phyloP scores from a whole-genome alignment of 2,329 filamentous ascomycete genomes.

The Epichloe baconii region DNA sequence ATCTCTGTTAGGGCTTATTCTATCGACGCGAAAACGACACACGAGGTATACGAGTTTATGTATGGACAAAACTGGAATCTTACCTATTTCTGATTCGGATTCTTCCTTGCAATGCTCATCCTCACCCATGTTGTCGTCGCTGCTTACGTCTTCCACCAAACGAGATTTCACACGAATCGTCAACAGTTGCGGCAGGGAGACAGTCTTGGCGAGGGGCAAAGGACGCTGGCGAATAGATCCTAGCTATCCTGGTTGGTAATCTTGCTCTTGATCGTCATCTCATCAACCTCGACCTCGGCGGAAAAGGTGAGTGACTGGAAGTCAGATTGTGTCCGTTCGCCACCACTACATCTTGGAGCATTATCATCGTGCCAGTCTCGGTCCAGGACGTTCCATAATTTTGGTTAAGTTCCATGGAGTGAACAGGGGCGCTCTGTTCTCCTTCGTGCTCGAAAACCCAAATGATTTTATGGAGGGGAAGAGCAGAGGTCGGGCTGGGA shows the following conservation, averaged over 20 bases:
- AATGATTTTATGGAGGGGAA: neutral
- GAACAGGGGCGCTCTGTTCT: rapidly evolving
- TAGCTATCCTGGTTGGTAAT: neutral
- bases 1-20: too few species aligned
- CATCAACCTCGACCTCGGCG: neutral
- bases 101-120: neutral
- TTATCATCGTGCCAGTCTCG: too few species aligned
- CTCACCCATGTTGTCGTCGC: neutral
- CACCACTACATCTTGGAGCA: too few species aligned
- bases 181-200: neutral
- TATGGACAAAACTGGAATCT: too few species aligned
- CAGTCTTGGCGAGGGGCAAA: neutral
- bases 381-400: neutral
- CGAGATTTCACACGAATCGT: neutral
- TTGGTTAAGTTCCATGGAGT: neutral
- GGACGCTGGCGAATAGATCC: neutral
- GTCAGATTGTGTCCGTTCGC: rapidly evolving
- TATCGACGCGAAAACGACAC: too few species aligned
- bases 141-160: neutral
- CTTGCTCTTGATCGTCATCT: neutral
- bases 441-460: neutral
- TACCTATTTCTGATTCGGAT: neutral
- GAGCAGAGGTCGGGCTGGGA: neutral
- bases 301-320: neutral
- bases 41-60: too few species aligned